phyloP scores from a whole-genome alignment of 768 basidiomycete genomes.

The Gloeopeniophorella convolvens region DNA sequence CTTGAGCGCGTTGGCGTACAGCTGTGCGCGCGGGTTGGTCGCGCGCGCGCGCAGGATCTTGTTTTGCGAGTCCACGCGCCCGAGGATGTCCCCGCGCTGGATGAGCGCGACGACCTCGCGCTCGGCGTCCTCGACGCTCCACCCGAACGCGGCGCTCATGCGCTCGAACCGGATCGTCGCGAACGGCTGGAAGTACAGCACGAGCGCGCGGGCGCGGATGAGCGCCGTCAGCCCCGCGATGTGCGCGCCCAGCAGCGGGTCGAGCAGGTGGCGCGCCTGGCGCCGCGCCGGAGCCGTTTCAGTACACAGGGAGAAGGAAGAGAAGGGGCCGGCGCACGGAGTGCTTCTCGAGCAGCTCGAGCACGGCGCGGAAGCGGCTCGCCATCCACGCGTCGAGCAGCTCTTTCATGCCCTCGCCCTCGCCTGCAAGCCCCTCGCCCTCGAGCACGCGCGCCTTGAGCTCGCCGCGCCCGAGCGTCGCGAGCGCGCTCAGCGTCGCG shows the following conservation, averaged over 20 bases:
- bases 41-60: constrained; percentile 83
- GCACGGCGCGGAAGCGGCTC: constrained; percentile 78
- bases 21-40: constrained; percentile 67
- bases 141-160: constrained; percentile 85
- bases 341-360: constrained; percentile 65
- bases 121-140: constrained; percentile 66
- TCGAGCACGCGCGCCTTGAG: constrained; percentile 66
- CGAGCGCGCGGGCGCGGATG: constrained; percentile 71
- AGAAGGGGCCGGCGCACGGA: constrained; percentile 42
- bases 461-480: constrained; percentile 60
- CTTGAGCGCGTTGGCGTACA: constrained; percentile 72
- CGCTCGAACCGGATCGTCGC: constrained; percentile 73
- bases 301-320: background rate
- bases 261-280: constrained; percentile 71
- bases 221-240: constrained; percentile 55
- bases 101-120: constrained; percentile 72
- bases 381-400: constrained; percentile 80
- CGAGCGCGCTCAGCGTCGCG: constrained; percentile 76
- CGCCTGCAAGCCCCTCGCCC: constrained; percentile 12
- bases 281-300: background rate
- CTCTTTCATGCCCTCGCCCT: constrained; percentile 44
- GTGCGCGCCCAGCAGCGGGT: constrained; percentile 71
- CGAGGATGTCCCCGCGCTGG: constrained; percentile 69
- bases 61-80: constrained; percentile 83
- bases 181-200: constrained; percentile 91